Percentiles rank a stretch among this genome's conserved stretches.
Conservation (phyloP, 495 filamentous ascomycete genomes). For the Penicillium riverlandense region DNA sequence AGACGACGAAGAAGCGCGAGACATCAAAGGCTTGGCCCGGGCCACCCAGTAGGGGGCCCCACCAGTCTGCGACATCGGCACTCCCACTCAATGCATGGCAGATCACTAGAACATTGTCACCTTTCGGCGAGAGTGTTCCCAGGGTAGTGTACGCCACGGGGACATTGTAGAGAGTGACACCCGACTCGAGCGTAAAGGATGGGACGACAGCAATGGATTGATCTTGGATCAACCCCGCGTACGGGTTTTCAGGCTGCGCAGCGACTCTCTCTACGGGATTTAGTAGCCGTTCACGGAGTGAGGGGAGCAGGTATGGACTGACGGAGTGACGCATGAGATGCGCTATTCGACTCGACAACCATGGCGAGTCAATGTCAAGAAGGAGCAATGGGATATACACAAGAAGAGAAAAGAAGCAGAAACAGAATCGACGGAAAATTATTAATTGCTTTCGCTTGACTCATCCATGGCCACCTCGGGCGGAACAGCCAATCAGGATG, state of each 20-base stretch:
- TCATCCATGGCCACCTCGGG: no score
- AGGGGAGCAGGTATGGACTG: slow-evolving; percentile 26
- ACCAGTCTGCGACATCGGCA: slow-evolving; percentile 96
- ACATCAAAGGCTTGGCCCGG: slow-evolving; percentile 87
- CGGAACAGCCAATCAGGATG: background rate
- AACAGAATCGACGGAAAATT: background rate
- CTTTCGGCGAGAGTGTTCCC: slow-evolving; percentile 63
- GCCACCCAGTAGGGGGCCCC: slow-evolving; percentile 89
- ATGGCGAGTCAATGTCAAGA: slow-evolving; percentile 13
- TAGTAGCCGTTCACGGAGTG: slow-evolving; percentile 36
- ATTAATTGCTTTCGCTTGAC: background rate
- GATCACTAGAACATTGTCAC: slow-evolving; percentile 92
- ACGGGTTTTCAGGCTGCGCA: slow-evolving; percentile 85
- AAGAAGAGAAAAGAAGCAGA: background rate
- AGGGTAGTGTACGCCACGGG: slow-evolving; percentile 88
- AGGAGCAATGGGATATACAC: background rate
- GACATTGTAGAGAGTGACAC: slow-evolving; percentile 77
- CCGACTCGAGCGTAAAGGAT: slow-evolving; percentile 88
- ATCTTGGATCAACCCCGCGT: slow-evolving; percentile 74
- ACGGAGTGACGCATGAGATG: slow-evolving; percentile 27
- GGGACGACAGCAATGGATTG: slow-evolving; percentile 82
- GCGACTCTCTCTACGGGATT: slow-evolving; percentile 59
- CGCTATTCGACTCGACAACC: slow-evolving; percentile 17
- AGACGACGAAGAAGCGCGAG: slow-evolving; percentile 88
- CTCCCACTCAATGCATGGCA: slow-evolving; percentile 96